Conservation (phyloP, 2,329 filamentous ascomycete genomes). For the Graphium sp. region DNA sequence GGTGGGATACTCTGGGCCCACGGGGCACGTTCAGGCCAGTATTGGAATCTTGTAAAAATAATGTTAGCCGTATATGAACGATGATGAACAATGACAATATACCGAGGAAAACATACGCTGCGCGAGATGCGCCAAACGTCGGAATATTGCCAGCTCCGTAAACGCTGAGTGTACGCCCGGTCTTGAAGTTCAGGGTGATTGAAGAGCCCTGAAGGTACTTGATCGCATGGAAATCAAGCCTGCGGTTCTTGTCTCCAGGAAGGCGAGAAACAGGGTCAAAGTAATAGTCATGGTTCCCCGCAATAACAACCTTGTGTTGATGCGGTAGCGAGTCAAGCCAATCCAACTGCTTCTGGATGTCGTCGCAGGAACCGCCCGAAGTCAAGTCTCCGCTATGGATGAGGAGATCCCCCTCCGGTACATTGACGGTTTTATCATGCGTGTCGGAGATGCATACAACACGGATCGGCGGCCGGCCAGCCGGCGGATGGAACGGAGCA, state of each 20-base stretch:
- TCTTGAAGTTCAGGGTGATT: constrained; percentile 41
- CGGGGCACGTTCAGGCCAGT: too few species aligned
- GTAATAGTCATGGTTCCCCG: constrained; percentile 26
- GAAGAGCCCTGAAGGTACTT: constrained; percentile 60
- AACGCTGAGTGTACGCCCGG: constrained; percentile 1
- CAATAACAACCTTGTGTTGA: constrained; percentile 23
- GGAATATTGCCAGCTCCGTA: too few species aligned
- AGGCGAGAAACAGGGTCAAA: constrained; percentile 24
- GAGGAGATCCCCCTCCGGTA: constrained; percentile 25
- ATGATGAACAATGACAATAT: too few species aligned
- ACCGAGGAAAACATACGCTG: too few species aligned
- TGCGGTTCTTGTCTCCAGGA: too few species aligned
- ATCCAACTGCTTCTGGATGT: constrained; percentile 63
- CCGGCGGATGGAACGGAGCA: constrained; percentile 39
- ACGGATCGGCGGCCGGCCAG: constrained; percentile 40
- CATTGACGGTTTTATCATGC: constrained; percentile 17
- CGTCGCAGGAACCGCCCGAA: constrained; percentile 43
- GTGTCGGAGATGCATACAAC: constrained; percentile 18
- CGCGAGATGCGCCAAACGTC: too few species aligned
- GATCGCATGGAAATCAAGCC: constrained; percentile 52
- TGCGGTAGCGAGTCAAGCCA: constrained; percentile 42
- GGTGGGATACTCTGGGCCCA: too few species aligned
- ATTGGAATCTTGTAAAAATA: too few species aligned
- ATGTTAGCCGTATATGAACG: too few species aligned
- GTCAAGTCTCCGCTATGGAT: constrained; percentile 32